These are phyloP conservation scores for Teunomyces gatunensis DNA, from an alignment of 805 yeast species.

Conservation along the genomic window DNA sequence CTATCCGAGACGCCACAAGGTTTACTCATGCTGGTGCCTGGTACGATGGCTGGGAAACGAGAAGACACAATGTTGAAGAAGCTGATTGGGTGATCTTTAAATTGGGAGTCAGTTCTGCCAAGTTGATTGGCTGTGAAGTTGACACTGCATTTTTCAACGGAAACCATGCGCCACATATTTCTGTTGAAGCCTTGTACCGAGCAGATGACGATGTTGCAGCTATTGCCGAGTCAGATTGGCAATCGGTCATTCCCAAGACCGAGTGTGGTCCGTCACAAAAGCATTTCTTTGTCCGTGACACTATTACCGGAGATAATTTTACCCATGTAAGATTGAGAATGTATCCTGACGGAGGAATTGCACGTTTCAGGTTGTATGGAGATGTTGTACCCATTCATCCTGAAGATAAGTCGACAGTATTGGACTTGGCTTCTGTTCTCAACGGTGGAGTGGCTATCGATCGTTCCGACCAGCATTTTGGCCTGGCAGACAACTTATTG, in stretches of 20 bases:
- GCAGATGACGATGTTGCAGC: conserved; percentile 32
- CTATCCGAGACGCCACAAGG: conserved; percentile 76
- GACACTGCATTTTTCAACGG: conserved; percentile 96
- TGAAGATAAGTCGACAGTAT: conserved; percentile 36
- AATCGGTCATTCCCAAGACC: conserved; percentile 57
- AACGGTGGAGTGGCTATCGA: conserved; percentile 88
- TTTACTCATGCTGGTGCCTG: conserved; percentile 89
- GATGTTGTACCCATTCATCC: conserved; percentile 72
- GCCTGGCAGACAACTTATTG: conserved; percentile 83
- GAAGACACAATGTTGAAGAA: conserved; percentile 83
- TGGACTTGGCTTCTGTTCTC: conserved; percentile 78
- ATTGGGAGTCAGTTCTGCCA: conserved; percentile 82
- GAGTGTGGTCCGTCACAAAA: conserved; percentile 90
- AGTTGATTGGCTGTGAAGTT: conserved; percentile 76
- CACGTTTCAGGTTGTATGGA: conserved; percentile 89
- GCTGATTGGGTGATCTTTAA: conserved; percentile 86
- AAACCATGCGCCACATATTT: conserved; percentile 87
- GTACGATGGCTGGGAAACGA: conserved; percentile 99
- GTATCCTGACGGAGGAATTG: conserved; percentile 99
- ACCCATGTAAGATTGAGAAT: conserved; percentile 82
- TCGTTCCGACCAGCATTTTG: conserved; percentile 90
- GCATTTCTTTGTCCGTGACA: conserved; percentile 71
- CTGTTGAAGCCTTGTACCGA: conserved; percentile 67
- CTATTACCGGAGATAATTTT: conserved; percentile 58
- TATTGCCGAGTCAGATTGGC: conserved; percentile 56